Percentiles rank a stretch among this genome's conserved stretches.
Conservation (phyloP, 257 asterid genomes). For the Ligustrum vulgare region DNA sequence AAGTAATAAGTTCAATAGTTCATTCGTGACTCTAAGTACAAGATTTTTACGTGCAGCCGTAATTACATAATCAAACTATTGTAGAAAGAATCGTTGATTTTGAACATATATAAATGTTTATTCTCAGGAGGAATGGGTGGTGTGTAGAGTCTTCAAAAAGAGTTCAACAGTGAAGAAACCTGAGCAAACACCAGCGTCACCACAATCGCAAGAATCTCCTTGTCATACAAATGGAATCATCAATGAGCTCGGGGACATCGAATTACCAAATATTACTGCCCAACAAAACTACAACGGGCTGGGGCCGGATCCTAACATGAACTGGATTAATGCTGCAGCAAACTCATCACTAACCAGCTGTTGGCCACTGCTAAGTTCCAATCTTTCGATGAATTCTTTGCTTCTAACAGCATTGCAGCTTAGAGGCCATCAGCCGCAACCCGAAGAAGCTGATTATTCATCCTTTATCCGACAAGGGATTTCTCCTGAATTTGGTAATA, state of each 20-base stretch:
- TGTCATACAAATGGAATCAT: slow-evolving; percentile 39
- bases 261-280: slow-evolving; percentile 38
- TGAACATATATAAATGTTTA: not conserved
- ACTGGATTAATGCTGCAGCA: slow-evolving; percentile 32
- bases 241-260: slow-evolving; percentile 55
- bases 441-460: slow-evolving; percentile 30
- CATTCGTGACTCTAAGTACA: no score
- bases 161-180: slow-evolving; percentile 51
- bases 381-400: slow-evolving; percentile 55
- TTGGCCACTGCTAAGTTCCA: slow-evolving; percentile 53
- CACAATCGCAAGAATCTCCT: slow-evolving; percentile 62
- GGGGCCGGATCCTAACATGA: slow-evolving; percentile 22
- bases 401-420: slow-evolving; percentile 76
- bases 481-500: slow-evolving; percentile 32
- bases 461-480: slow-evolving; percentile 31
- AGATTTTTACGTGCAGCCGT: not conserved
- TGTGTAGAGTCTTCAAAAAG: slow-evolving; percentile 78
- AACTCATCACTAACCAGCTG: slow-evolving; percentile 43
- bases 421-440: no score
- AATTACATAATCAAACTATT: not conserved
- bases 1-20: no score
- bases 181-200: slow-evolving; percentile 52
- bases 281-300: slow-evolving; percentile 33
- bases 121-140: slow-evolving; percentile 86
- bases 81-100: not conserved